phyloP scores from a whole-genome alignment of 306 rosid genomes.

The Rubus idaeus region DNA sequence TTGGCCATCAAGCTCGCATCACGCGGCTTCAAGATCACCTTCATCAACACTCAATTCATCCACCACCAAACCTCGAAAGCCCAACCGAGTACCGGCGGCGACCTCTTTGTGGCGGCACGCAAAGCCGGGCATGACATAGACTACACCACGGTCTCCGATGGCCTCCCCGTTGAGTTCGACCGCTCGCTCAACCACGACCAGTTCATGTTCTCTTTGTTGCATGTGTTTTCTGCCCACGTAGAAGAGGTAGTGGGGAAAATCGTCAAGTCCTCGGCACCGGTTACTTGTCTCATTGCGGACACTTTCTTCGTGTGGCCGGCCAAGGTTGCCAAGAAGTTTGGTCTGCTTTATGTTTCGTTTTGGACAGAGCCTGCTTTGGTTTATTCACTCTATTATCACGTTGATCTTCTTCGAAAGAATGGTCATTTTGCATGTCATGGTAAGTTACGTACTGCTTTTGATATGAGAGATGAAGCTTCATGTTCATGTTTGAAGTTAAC shows the following conservation, averaged over 20 bases:
- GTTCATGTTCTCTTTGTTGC: constrained; percentile 45
- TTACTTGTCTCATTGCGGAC: constrained; percentile 48
- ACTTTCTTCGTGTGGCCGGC: constrained; percentile 63
- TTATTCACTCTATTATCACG: constrained; percentile 47
- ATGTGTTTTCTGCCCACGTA: constrained; percentile 39
- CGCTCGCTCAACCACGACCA: constrained; percentile 55
- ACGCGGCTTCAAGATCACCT: constrained; percentile 53
- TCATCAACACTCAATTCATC: constrained; percentile 53
- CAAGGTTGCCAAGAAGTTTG: constrained; percentile 42
- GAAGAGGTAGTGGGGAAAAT: constrained; percentile 39
- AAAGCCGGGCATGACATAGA: constrained; percentile 45
- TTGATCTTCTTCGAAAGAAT: constrained; percentile 42
- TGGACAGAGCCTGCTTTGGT: constrained; percentile 70
- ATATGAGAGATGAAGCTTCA: neutral
- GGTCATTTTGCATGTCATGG: constrained; percentile 50
- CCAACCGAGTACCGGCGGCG: constrained; percentile 7
- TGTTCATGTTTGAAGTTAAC: neutral
- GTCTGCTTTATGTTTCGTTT: constrained; percentile 36
- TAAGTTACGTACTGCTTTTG: neutral
- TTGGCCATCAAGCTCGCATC: constrained; percentile 59
- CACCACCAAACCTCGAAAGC: constrained; percentile 47
- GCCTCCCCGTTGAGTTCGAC: constrained; percentile 53
- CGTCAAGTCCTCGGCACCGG: constrained; percentile 23
- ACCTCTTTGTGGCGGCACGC: constrained; percentile 34
- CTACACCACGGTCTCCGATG: constrained; percentile 52